Percentiles rank a stretch among this genome's conserved stretches.
Conservation (phyloP, 176 grass and related monocot genomes). For the maize (Zea mays) region DNA sequence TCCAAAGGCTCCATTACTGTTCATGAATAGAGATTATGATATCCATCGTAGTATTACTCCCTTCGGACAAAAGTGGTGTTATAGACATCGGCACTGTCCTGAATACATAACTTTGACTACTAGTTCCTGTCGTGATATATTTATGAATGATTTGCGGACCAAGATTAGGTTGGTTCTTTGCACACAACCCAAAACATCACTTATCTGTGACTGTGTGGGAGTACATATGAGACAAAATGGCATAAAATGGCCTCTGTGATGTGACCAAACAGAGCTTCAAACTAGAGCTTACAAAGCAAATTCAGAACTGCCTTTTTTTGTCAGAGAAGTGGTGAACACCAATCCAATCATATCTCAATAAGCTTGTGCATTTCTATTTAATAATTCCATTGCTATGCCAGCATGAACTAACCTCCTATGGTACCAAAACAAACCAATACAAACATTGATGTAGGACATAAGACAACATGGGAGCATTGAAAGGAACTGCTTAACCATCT, state of each 20-base stretch:
- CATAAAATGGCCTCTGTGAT: not conserved
- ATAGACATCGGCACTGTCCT: not conserved
- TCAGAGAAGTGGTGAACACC: not conserved
- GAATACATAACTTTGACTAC: not conserved
- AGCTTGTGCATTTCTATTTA: not conserved
- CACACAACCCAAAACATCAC: constrained; percentile 1
- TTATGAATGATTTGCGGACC: not conserved
- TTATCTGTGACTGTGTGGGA: not conserved
- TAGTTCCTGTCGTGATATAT: not conserved
- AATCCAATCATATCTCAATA: not conserved
- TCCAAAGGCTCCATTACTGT: not conserved
- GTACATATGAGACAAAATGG: not conserved
- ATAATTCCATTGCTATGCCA: not conserved
- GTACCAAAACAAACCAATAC: not conserved
- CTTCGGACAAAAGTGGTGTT: not conserved
- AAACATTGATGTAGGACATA: not conserved
- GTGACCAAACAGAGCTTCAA: constrained; percentile 19
- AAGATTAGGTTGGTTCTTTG: not conserved
- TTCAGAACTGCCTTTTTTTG: not conserved
- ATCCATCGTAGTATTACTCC: not conserved
- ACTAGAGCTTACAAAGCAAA: not conserved
- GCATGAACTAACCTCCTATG: not conserved
- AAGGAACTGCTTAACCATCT: not conserved
- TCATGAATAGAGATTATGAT: constrained; percentile 25
- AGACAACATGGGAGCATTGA: not conserved